Conservation (phyloP, 495 filamentous ascomycete genomes). For the Neurospora cerealis region DNA sequence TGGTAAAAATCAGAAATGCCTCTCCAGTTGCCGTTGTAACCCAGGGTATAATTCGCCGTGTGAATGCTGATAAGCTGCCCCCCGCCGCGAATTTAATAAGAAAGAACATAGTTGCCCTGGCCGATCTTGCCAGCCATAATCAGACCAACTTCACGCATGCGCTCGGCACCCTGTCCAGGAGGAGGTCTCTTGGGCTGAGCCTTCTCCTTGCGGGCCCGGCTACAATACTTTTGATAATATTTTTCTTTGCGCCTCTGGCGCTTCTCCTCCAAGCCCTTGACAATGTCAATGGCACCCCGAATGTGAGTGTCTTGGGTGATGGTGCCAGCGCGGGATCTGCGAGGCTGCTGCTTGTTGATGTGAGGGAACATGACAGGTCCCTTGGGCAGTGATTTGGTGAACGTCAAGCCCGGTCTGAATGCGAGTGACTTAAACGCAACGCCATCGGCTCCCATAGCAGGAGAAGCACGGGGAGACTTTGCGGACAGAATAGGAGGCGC, state of each 20-base stretch:
- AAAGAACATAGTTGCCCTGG: constrained; percentile 70
- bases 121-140: constrained; percentile 73
- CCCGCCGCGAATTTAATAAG: constrained; percentile 43
- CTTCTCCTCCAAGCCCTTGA: constrained; percentile 91
- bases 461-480: constrained; percentile 36
- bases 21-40: constrained; percentile 9
- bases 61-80: constrained; percentile 21
- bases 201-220: constrained; percentile 41
- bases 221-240: constrained; percentile 67
- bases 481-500: constrained; percentile 31
- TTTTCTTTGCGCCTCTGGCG: constrained; percentile 85
- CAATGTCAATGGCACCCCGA: constrained; percentile 89
- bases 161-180: constrained; percentile 80
- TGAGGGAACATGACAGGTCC: constrained; percentile 61
- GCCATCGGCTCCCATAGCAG: constrained; percentile 23
- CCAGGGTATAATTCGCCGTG: constrained; percentile 9
- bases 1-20: constrained; percentile 18
- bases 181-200: constrained; percentile 38
- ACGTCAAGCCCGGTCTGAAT: constrained; percentile 50
- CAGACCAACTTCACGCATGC: constrained; percentile 89
- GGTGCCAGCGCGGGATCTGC: constrained; percentile 18
- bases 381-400: constrained; percentile 72
- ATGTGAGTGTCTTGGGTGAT: constrained; percentile 38
- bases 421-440: constrained; percentile 49
- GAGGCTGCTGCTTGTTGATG: constrained; percentile 15